phyloP scores from a whole-genome alignment of 208 protist genomes.

The Trichomonas vaginalis region DNA sequence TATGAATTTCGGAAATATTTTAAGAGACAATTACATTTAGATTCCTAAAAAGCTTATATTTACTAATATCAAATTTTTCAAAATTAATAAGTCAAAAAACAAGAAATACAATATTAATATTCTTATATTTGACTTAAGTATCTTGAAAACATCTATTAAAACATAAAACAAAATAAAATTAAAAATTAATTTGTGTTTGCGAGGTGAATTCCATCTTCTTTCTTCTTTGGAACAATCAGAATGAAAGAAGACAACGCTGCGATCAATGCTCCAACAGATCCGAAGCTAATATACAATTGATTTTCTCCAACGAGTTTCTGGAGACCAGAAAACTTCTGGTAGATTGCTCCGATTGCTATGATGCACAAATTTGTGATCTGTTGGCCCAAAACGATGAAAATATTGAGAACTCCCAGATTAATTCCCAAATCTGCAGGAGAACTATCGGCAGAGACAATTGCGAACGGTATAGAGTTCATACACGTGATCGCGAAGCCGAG shows the following conservation, averaged over 20 bases:
- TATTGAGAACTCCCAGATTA: not conserved
- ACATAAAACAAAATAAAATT: too few relatives aligned
- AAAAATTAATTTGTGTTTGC: too few relatives aligned
- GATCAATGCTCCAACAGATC: not conserved
- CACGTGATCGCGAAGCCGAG: not conserved
- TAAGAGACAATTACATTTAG: too few relatives aligned
- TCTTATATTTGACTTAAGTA: too few relatives aligned
- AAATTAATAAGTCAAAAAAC: too few relatives aligned
- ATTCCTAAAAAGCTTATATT: too few relatives aligned
- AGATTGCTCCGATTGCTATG: not conserved
- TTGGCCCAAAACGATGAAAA: not conserved
- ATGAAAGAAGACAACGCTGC: not conserved
- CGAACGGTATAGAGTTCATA: not conserved
- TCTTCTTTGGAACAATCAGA: not conserved
- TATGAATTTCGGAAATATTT: too few relatives aligned
- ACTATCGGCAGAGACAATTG: not conserved
- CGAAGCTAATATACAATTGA: not conserved
- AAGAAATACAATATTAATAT: too few relatives aligned
- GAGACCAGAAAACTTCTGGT: too few relatives aligned
- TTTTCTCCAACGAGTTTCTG: not conserved
- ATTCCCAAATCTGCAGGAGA: not conserved
- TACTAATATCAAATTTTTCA: too few relatives aligned
- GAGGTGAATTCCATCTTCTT: not conserved
- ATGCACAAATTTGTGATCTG: not conserved
- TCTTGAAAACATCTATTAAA: too few relatives aligned